Conservation (phyloP, 768 basidiomycete genomes). For the Amanita muscaria region DNA sequence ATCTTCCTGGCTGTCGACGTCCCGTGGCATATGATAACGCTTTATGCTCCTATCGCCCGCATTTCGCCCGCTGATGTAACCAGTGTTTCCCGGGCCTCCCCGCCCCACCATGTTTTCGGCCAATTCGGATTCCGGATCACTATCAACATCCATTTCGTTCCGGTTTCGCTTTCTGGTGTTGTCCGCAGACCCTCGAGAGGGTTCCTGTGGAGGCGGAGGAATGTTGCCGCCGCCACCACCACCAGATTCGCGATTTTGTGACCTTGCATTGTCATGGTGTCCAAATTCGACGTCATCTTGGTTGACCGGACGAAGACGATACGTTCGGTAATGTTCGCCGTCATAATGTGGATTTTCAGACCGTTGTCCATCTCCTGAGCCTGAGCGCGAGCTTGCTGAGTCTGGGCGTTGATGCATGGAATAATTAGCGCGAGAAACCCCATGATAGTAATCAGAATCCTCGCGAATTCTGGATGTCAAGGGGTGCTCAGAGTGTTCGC, state of each 20-base stretch:
- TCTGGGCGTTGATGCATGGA: slow-evolving; percentile 43
- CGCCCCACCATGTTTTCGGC: slow-evolving; percentile 20
- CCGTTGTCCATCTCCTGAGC: slow-evolving; percentile 35
- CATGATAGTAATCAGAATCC: slow-evolving; percentile 30
- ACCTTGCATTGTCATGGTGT: slow-evolving; percentile 42
- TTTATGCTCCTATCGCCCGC: slow-evolving; percentile 47
- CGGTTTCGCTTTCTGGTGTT: slow-evolving; percentile 45
- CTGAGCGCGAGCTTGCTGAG: slow-evolving; percentile 42
- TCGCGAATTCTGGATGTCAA: slow-evolving; percentile 27
- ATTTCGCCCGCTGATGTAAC: slow-evolving; percentile 17
- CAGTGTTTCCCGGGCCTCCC: slow-evolving; percentile 19
- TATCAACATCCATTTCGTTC: slow-evolving; percentile 59
- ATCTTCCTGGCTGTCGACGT: slow-evolving; percentile 32
- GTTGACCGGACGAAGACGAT: slow-evolving; percentile 43
- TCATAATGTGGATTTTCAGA: slow-evolving; percentile 48
- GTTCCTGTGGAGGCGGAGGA: slow-evolving; percentile 23
- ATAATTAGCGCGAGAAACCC: slow-evolving; percentile 24
- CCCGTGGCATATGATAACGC: slow-evolving; percentile 44
- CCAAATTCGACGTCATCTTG: slow-evolving; percentile 45
- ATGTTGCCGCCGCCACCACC: slow-evolving; percentile 16
- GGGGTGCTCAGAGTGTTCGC: slow-evolving; percentile 25
- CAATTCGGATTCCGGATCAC: slow-evolving; percentile 40
- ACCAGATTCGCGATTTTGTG: slow-evolving; percentile 29
- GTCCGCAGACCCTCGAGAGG: slow-evolving; percentile 32
- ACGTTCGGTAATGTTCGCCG: slow-evolving; percentile 39